Base-by-base conservation (phyloP, 331 rosid species). In the Erythrophleum ivorense region DNA sequence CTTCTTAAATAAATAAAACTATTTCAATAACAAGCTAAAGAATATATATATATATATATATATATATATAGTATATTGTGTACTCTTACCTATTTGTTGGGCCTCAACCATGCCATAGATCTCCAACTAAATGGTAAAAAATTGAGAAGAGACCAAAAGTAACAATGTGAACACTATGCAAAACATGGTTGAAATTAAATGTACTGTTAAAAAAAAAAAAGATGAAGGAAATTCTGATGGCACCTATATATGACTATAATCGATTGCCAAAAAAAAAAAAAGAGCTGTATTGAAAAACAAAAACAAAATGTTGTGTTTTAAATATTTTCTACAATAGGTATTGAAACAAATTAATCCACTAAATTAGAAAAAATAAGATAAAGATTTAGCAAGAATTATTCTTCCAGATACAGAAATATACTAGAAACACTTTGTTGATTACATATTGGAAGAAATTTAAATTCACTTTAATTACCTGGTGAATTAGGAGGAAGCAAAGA, bases 401-500 rank as follows among this genome's bases (percentile, higher is more conserved):
- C 29, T 24, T 0, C 29, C 29, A 24, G 40, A 36, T 36, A 36
- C 40, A 36, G 2, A 7, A 36, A 36, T 36, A 36, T 36, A 36
- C 5, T 36, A 2, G 40, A 36, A 36, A 4, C 40, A 2, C 40
- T 36, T 36, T 5, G 10, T 45, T 1, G 5, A 45, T 45, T 45
- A 45, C 49, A 5, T 45, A 45, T 45, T 45, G 49, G 5, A 45
- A 24, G 49, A 45, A 45, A 0, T 9, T 12, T 31, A 38, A 12
- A 31, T 2, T 12, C 55, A 50, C 18, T 13, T 31, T 31, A 18
- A 60, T 12, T 33, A 34, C 71, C 71, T 34, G 24, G 48, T 65
- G 71, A 19, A 65, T 38, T 16, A 65, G 71, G 71, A 65, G 24
- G 24, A 38, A 7, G 71, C 71, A 65, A 49, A 65, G 49, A 38